Base-by-base conservation (phyloP, 1,284 basidiomycete genomes). In the Trametes hirsuta region DNA sequence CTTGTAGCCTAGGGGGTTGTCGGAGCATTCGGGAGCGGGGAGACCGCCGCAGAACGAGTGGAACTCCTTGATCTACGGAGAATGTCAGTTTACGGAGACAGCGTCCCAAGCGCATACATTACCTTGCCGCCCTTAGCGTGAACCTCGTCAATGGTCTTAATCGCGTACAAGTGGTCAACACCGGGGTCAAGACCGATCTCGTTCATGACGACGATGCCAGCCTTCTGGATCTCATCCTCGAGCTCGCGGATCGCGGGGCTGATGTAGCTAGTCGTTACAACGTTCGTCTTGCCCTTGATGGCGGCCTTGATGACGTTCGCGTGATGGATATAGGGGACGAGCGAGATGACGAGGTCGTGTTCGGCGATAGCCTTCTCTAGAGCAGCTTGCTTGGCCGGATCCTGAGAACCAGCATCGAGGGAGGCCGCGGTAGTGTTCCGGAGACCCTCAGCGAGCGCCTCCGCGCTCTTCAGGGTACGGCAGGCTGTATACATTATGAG, bases 1-100 rank as follows among this genome's bases (percentile, higher is more conserved):
- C 78, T 98, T 98, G 88, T 98, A 99, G 34, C 97, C 97, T 62
- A 99, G 90, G 8, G 97, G 96, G 81, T 98, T 99, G 72, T 90
- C 88, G 14, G 94, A 88, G 68, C 90, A 88, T 70, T 94, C 87
- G 15, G 96, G 95, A 2, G 95, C 93, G 57, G 95, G 95, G 42
- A 98, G 88, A 61, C 97, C 97, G 75, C 97, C 95, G 70, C 97
- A 99, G 86, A 95, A 98, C 1, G 94, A 97, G 65, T 93, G 80
- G 87, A 99, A 99, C 71, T 93, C 83, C 77, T 94, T 97, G 79
- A 98, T 84, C 91, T 93, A 62, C 11, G 51, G 42, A 15, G 0
- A 35, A 59, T 25, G 15, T 57, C 25, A 24, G 10, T 34, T 41
- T 9, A 30, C 47, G 46, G 24, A 0, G 22, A 34, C 58, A 25